Evolutionary conservation across 768 basidiomycete genomes (phyloP), one percentile per base, ranked within the genome.

Genomic region (Trametes sanguinea): DNA sequence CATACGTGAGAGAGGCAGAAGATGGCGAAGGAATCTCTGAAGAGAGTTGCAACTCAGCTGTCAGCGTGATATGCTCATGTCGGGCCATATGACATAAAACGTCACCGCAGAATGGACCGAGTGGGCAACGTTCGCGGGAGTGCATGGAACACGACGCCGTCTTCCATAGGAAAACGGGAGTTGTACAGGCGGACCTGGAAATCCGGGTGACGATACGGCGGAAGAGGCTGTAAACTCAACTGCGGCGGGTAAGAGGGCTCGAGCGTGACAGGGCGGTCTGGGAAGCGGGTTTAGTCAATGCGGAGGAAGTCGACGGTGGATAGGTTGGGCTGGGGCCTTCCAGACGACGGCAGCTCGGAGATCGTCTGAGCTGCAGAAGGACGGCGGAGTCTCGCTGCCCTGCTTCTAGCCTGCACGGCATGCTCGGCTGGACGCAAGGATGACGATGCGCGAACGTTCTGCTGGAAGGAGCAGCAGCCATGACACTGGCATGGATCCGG

Each of bases 81-180:
- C 32, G 40, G 39, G 39, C 40, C 57, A 52, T 8, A 43, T 52
- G 61, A 62, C 61, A 62, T n/a, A 53, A 57, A 57, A 22, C 57
- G 61, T 37, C 61, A 53, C 47, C 56, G 39, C 37, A 13, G 11
- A 27, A 32, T 40, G 48, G 40, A 37, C 4, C 46, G 40, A 17
- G 32, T 35, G 48, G 29, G 27, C 55, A 62, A 62, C 54, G 61
- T 62, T 62, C 61, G 61, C 61, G 61, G 61, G 61, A 62, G 61
- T 29, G 54, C 17, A 32, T 51, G 42, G 39, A 59, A 51, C n/a
- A 22, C 22, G 22, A 22, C 46, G n/a, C 27, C 10, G 48, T 32
- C 27, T 59, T 59, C 57, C 37, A 56, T 43, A 56, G 46, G 16
- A 22, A 27, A 6, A 27, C 54, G 54, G 54, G 43, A 16, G 30